phyloP scores from a whole-genome alignment of 2,329 filamentous ascomycete species.

The Trematosphaeria pertusa region DNA sequence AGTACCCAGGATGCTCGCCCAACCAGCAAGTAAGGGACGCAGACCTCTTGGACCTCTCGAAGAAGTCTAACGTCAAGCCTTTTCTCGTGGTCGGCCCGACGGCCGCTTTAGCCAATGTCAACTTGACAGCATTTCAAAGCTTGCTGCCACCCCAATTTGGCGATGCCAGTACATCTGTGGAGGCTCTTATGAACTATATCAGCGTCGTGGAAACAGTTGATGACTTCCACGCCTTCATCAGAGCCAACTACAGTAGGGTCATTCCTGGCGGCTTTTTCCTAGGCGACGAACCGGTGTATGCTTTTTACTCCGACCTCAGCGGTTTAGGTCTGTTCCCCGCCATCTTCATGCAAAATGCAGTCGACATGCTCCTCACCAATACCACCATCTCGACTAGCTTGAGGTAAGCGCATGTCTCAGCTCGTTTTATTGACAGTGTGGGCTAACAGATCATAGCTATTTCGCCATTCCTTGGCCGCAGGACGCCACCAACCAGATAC shows the following conservation, averaged over 20 bases:
- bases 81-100: constrained; percentile 40
- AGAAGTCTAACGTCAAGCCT: constrained; percentile 14
- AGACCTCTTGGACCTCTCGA: constrained; percentile 13
- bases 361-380: constrained; percentile 77
- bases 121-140: constrained; percentile 16
- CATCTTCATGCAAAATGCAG: constrained; percentile 86
- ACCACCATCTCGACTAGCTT: constrained; percentile 71
- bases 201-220: constrained; percentile 66
- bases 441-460: constrained; percentile 9
- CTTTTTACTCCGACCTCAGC: constrained; percentile 70
- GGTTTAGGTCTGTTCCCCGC: constrained; percentile 67
- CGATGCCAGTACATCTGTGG: constrained; percentile 10
- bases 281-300: constrained; percentile 66
- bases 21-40: constrained; percentile 26
- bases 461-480: constrained; percentile 26
- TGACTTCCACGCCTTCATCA: constrained; percentile 71
- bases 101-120: constrained; percentile 22
- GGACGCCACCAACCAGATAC: constrained; percentile 59
- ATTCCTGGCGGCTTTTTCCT: constrained; percentile 79
- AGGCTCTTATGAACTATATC: constrained; percentile 31
- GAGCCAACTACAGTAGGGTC: constrained; percentile 66
- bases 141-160: constrained; percentile 44
- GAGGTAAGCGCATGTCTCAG: constrained; percentile 9
- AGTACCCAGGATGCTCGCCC: constrained; percentile 54
- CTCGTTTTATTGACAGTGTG: background rate